Evolutionary conservation across 805 yeast genomes (phyloP).

Genomic region (Cyberlindnera suaveolens): DNA sequence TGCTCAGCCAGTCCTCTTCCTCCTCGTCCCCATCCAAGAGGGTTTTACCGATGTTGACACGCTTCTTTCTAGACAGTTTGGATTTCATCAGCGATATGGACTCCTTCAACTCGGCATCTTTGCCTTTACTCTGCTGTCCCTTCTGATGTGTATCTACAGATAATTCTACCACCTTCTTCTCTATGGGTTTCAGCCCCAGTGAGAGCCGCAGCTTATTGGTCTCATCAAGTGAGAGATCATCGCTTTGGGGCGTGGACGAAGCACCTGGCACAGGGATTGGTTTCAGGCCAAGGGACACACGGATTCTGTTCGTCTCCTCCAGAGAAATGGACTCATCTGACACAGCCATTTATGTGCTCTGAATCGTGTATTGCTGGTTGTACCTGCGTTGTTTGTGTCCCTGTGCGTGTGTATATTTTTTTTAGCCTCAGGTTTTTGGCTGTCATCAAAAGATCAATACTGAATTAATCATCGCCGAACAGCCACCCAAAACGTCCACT

Average conservation of each 20-base stretch:
- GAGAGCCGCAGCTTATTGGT: conserved; percentile 20
- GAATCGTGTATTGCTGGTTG: too few species aligned
- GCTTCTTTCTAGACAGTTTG: conserved; percentile 11
- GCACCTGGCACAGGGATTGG: conserved; percentile 33
- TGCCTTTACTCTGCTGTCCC: background rate
- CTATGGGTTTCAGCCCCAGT: conserved; percentile 20
- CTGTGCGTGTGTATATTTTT: too few species aligned
- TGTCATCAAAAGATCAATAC: too few species aligned
- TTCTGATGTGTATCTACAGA: conserved; percentile 4
- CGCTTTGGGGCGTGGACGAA: background rate
- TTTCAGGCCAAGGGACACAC: conserved; percentile 46
- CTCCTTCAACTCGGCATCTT: conserved; percentile 11
- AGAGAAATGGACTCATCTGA: conserved; percentile 26
- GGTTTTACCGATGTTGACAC: conserved; percentile 5
- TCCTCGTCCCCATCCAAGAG: conserved; percentile 10
- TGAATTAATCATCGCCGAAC: too few species aligned
- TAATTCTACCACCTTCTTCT: background rate
- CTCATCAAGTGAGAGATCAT: conserved; percentile 10
- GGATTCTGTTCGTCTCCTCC: conserved; percentile 51
- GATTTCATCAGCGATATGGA: conserved; percentile 9
- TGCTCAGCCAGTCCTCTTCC: conserved; percentile 19
- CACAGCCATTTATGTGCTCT: background rate
- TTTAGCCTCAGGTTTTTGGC: too few species aligned
- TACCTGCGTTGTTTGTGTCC: too few species aligned
- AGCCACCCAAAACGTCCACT: background rate